phyloP scores from a whole-genome alignment of 1,139 yeast genomes.

The Yamadazyma triangularis region DNA sequence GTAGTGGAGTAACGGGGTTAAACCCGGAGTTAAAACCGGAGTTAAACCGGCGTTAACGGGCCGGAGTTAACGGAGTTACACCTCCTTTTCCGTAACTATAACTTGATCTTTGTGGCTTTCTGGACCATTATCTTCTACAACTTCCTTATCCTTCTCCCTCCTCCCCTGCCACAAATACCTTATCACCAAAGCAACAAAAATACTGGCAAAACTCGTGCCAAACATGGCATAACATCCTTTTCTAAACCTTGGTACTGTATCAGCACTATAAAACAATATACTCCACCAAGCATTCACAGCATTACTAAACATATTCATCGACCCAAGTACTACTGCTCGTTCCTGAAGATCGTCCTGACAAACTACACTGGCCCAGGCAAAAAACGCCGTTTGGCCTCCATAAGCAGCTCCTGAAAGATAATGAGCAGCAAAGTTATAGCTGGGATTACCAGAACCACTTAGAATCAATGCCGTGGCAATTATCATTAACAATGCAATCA shows the following conservation, averaged over 20 bases:
- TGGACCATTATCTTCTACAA: slow-evolving; percentile 13
- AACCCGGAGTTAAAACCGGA: too few species aligned
- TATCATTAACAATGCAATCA: slow-evolving; percentile 36
- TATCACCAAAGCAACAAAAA: slow-evolving; percentile 17
- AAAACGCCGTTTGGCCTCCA: slow-evolving; percentile 56
- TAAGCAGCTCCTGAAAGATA: slow-evolving; percentile 50
- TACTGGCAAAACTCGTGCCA: slow-evolving; percentile 39
- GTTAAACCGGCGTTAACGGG: too few species aligned
- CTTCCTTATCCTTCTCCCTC: too few species aligned
- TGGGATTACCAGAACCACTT: slow-evolving; percentile 25
- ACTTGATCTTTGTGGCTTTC: too few species aligned
- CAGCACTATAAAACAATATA: slow-evolving; percentile 45
- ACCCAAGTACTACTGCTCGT: slow-evolving; percentile 54
- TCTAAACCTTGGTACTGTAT: slow-evolving; percentile 45
- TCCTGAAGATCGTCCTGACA: slow-evolving; percentile 52
- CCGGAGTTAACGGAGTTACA: too few species aligned
- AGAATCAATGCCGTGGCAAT: slow-evolving; percentile 38
- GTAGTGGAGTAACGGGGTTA: too few species aligned
- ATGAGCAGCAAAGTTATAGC: slow-evolving; percentile 48
- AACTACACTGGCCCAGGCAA: slow-evolving; percentile 58
- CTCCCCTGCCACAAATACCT: too few species aligned
- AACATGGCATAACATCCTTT: slow-evolving; percentile 56
- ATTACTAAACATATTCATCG: slow-evolving; percentile 61
- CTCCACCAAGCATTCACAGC: slow-evolving; percentile 67
- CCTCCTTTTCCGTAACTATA: too few species aligned